Conservation (phyloP, 1,139 yeast species). For the Scheffersomyces titani region DNA sequence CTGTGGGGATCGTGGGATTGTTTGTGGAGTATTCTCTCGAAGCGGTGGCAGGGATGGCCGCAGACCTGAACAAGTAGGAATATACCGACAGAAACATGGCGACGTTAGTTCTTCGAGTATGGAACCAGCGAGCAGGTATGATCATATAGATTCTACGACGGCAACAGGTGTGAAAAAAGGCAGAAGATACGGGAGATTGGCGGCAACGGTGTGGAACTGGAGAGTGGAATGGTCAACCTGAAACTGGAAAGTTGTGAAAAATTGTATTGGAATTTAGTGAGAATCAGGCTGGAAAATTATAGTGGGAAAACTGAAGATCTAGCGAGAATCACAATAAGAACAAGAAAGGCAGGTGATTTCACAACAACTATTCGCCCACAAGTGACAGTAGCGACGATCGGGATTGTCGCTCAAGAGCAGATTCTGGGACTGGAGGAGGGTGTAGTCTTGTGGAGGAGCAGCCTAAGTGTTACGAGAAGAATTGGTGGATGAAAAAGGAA, state of each 20-base stretch:
- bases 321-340: too few relatives aligned
- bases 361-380: too few relatives aligned
- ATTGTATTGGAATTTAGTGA: not conserved
- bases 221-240: not conserved
- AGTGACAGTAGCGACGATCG: not conserved
- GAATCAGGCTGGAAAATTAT: not conserved
- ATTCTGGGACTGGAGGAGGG: not conserved
- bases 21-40: slow-evolving; percentile 28
- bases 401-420: not conserved
- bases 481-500: not conserved
- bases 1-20: slow-evolving; percentile 22
- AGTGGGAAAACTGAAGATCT: too few relatives aligned
- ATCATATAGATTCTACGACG: slow-evolving; percentile 3
- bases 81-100: slow-evolving; percentile 10
- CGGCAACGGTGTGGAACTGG: not conserved
- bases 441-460: not conserved
- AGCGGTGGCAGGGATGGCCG: slow-evolving; percentile 7
- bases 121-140: not conserved
- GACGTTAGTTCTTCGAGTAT: not conserved
- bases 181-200: not conserved
- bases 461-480: not conserved
- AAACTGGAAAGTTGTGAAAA: not conserved
- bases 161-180: not conserved
- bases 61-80: slow-evolving; percentile 10
- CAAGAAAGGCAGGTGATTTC: too few relatives aligned